Evolutionary conservation across 2,329 filamentous ascomycete species (phyloP).

Genomic region (Polytolypa hystricis): DNA sequence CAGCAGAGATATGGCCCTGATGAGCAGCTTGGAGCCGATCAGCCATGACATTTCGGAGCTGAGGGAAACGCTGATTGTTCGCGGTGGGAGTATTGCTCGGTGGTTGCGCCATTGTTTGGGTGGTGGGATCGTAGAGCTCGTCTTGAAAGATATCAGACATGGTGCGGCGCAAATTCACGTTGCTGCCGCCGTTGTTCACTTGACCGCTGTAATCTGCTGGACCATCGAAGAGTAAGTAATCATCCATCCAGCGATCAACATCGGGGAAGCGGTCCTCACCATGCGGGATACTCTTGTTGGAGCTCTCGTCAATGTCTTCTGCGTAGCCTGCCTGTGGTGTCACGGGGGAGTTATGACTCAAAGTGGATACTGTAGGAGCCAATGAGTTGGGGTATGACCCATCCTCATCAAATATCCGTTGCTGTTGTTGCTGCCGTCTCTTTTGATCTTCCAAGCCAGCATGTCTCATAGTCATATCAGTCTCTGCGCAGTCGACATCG

Average conservation of each 20-base stretch:
- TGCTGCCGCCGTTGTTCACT: slow-evolving; percentile 29
- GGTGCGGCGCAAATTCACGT: slow-evolving; percentile 72
- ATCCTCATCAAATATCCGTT: slow-evolving; percentile 36
- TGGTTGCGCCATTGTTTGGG: slow-evolving; percentile 20
- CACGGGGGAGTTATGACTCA: slow-evolving; percentile 50
- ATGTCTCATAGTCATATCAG: slow-evolving; percentile 51
- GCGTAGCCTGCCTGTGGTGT: slow-evolving; percentile 47
- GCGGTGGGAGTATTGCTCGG: slow-evolving; percentile 38
- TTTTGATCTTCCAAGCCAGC: slow-evolving; percentile 40
- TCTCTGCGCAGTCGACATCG: slow-evolving; percentile 33
- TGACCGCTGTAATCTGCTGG: slow-evolving; percentile 44
- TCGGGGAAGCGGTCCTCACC: slow-evolving; percentile 40
- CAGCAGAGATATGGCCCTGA: slow-evolving; percentile 57
- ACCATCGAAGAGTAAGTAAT: slow-evolving; percentile 55
- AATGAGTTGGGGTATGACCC: slow-evolving; percentile 42
- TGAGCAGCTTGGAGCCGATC: slow-evolving; percentile 72
- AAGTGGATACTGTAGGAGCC: slow-evolving; percentile 48
- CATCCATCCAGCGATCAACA: slow-evolving; percentile 41
- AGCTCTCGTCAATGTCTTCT: slow-evolving; percentile 42
- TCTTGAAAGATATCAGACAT: slow-evolving; percentile 79
- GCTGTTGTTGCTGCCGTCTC: slow-evolving; percentile 29
- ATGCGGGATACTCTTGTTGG: slow-evolving; percentile 38
- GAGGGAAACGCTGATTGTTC: slow-evolving; percentile 30
- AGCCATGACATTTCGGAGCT: slow-evolving; percentile 52
- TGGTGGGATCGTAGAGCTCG: slow-evolving; percentile 59